These are phyloP conservation scores for Penicillium sp. DNA, from an alignment of 2,329 filamentous ascomycete genomes.

Conservation along the genomic window DNA sequence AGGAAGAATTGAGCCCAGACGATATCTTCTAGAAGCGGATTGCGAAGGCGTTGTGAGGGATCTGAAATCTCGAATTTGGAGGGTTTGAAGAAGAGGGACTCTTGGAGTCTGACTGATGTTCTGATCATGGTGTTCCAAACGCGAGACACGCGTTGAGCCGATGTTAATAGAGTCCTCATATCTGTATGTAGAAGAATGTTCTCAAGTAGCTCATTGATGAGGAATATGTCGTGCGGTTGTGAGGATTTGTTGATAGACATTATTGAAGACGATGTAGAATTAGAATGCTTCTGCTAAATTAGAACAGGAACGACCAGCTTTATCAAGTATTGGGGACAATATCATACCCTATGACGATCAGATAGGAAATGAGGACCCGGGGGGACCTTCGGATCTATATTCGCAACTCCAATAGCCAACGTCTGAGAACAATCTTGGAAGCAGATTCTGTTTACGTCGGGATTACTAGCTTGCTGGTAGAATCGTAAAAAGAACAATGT, in stretches of 20 bases:
- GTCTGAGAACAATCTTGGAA: background rate
- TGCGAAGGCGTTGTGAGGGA: background rate
- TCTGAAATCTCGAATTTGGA: background rate
- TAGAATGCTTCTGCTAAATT: background rate
- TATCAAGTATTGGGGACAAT: background rate
- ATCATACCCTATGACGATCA: constrained; percentile 5
- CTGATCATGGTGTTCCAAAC: background rate
- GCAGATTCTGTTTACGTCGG: background rate
- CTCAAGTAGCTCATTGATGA: constrained; percentile 8
- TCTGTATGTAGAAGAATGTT: constrained; percentile 9
- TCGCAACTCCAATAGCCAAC: background rate
- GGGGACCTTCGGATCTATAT: constrained; percentile 3
- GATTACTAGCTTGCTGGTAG: background rate
- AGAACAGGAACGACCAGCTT: background rate
- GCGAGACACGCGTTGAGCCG: constrained; percentile 5
- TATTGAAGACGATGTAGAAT: background rate
- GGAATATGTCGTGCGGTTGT: constrained; percentile 1
- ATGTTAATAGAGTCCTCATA: constrained; percentile 4
- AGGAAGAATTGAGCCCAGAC: constrained; percentile 10
- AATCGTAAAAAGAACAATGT: background rate
- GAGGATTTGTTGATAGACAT: background rate
- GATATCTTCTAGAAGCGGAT: constrained; percentile 6
- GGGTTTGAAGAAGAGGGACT: constrained; percentile 3
- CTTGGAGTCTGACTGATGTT: constrained; percentile 1
- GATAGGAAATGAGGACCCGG: constrained; percentile 7